These are phyloP conservation scores for Fonsecaea pedrosoi DNA, from an alignment of 2,329 filamentous ascomycete species.

Conservation along the genomic window DNA sequence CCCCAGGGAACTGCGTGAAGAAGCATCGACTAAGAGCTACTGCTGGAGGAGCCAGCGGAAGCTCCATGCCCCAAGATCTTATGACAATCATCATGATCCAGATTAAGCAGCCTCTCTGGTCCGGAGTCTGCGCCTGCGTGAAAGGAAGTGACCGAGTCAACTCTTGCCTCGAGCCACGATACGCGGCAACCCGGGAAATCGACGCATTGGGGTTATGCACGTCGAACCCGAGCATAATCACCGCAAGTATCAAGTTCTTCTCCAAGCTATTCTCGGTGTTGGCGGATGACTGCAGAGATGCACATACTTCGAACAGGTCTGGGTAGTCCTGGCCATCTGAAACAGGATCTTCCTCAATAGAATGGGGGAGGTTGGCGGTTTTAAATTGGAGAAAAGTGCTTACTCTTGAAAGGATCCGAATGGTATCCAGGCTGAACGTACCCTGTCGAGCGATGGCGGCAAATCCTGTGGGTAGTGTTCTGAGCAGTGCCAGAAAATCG, in stretches of 20 bases:
- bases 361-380: neutral
- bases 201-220: slow-evolving; percentile 18
- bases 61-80: slow-evolving; percentile 21
- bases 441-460: slow-evolving; percentile 21
- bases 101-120: slow-evolving; percentile 24
- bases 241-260: slow-evolving; percentile 28
- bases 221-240: slow-evolving; percentile 32
- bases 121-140: slow-evolving; percentile 3
- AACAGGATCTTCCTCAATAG: slow-evolving; percentile 15
- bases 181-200: slow-evolving; percentile 21
- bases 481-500: slow-evolving; percentile 19
- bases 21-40: slow-evolving; percentile 11
- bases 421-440: slow-evolving; percentile 21
- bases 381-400: slow-evolving; percentile 23
- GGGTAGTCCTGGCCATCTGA: slow-evolving; percentile 27
- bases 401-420: slow-evolving; percentile 31
- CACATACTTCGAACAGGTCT: slow-evolving; percentile 29
- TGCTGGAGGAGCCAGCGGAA: slow-evolving; percentile 3
- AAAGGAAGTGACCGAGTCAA: slow-evolving; percentile 28
- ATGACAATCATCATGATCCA: slow-evolving; percentile 33
- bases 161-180: slow-evolving; percentile 28
- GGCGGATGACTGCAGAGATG: slow-evolving; percentile 31
- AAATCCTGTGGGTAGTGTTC: slow-evolving; percentile 21
- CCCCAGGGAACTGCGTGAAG: slow-evolving; percentile 26
- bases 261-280: slow-evolving; percentile 30